phyloP scores from a whole-genome alignment of 148 eudicot species.

The Rhododendron simsii region DNA sequence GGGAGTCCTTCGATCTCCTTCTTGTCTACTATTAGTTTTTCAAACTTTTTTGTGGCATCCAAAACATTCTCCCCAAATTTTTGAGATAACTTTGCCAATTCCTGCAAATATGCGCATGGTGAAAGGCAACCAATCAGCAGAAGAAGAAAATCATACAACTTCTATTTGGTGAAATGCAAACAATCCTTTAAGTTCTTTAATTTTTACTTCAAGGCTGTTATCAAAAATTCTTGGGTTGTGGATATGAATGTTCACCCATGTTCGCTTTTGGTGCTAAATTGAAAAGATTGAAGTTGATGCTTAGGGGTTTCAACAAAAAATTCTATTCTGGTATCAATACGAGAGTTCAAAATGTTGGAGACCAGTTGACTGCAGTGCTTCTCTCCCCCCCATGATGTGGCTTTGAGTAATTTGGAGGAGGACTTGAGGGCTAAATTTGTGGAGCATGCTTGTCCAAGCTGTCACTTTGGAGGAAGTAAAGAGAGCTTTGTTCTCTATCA shows the following conservation, averaged over 20 bases:
- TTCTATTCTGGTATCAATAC: neutral
- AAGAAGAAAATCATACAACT: neutral
- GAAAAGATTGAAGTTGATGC: neutral
- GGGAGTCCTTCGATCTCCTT: constrained; percentile 94
- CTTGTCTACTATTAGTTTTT: constrained; percentile 75
- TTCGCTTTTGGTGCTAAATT: neutral
- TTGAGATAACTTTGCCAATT: constrained; percentile 69
- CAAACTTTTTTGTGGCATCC: constrained; percentile 97
- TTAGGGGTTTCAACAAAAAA: neutral
- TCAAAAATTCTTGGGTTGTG: no score
- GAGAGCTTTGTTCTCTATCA: no score
- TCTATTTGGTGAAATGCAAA: neutral
- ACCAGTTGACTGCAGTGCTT: neutral
- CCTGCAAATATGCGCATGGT: constrained; percentile 37
- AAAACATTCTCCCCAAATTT: constrained; percentile 94
- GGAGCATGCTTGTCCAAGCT: neutral
- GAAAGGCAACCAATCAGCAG: neutral
- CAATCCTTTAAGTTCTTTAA: neutral
- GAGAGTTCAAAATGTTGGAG: neutral
- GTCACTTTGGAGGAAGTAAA: neutral
- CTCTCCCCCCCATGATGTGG: no score
- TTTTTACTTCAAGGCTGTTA: no score
- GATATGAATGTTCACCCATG: neutral
- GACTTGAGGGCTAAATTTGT: no score
- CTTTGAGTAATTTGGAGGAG: no score